These are phyloP conservation scores for Pichia rugopelliculosa DNA, from an alignment of 805 yeast genomes.

Conservation along the genomic window DNA sequence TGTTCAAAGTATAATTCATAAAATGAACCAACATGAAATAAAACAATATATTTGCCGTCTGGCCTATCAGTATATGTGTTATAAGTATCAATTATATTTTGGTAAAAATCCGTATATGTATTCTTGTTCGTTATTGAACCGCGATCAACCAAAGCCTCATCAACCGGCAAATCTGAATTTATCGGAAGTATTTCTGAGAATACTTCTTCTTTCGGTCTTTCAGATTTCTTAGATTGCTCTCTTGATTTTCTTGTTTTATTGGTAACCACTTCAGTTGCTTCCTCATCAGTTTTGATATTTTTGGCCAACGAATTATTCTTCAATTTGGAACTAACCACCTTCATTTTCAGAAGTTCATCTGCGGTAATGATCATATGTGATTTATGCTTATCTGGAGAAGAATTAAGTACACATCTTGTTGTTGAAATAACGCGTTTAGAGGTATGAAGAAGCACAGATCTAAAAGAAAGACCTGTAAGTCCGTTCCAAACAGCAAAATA, in stretches of 20 bases:
- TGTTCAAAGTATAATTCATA: conserved; percentile 87
- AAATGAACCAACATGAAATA: conserved; percentile 81
- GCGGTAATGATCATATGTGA: neutral
- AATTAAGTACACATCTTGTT: neutral
- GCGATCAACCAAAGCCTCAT: conserved; percentile 2
- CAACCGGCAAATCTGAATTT: neutral
- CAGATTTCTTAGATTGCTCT: neutral
- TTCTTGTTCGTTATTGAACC: conserved; percentile 11
- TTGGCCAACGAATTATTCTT: neutral
- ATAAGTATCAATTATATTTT: conserved; percentile 22
- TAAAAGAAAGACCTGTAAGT: neutral
- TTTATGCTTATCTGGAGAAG: neutral
- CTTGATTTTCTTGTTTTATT: neutral
- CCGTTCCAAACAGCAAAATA: neutral
- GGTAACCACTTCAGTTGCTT: neutral
- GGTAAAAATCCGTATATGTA: conserved; percentile 24
- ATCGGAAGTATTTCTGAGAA: neutral
- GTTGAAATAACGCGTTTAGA: neutral
- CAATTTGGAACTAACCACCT: neutral
- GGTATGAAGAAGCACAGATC: neutral
- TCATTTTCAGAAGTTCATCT: neutral
- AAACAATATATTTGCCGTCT: conserved; percentile 39
- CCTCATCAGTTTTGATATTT: too few relatives aligned
- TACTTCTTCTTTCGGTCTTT: neutral
- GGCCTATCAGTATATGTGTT: conserved; percentile 18